Evolutionary conservation across 768 basidiomycete species (phyloP), one percentile per base, ranked within the genome.

Genomic region (Galerina marginata): DNA sequence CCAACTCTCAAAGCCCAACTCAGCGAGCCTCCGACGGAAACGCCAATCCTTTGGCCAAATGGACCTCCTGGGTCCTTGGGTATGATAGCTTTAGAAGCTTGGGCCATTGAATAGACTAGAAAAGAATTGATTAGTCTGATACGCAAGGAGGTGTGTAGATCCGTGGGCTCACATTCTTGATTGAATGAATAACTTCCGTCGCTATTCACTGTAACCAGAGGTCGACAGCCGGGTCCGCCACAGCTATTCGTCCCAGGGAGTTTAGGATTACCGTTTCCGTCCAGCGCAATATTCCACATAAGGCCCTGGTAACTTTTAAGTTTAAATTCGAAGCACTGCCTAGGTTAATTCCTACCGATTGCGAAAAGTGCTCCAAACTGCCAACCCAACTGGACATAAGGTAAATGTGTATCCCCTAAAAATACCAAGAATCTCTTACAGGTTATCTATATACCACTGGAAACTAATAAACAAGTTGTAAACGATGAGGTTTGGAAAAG

Each of bases 231-330:
- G 15, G 80, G 67, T 4, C 81, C 81, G 1, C 79, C 78, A 61
- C 91, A 93, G 58, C 86, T 89, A 56, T 76, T 76, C 2, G 86
- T 84, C 6, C 87, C 86, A 0, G 89, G 88, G 2, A 88, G 77
- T 67, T 82, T 83, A 2, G 91, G 90, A n/a, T 83, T 71, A 0
- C 91, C 89, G 38, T 72, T 81, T 0, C 83, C 76, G 43, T 91
- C 85, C 9, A 89, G 78, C 0, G 88, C 91, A 44, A 91, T 72
- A 66, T 90, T 90, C 90, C 91, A 93, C 86, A 91, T 89, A 20
- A 92, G 74, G 0, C 78, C 88, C 39, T 83, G 64, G 29, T 62
- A 65, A 14, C 71, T 61, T 75, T 25, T 55, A n/a, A 36, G 7
- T 9, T 48, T 65, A 58, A 20, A 76, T 61, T 3, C 69, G 45